Percentiles rank a stretch among this genome's conserved stretches.
Conservation (phyloP, 495 filamentous ascomycete genomes). For the Xylaria flabelliformis region DNA sequence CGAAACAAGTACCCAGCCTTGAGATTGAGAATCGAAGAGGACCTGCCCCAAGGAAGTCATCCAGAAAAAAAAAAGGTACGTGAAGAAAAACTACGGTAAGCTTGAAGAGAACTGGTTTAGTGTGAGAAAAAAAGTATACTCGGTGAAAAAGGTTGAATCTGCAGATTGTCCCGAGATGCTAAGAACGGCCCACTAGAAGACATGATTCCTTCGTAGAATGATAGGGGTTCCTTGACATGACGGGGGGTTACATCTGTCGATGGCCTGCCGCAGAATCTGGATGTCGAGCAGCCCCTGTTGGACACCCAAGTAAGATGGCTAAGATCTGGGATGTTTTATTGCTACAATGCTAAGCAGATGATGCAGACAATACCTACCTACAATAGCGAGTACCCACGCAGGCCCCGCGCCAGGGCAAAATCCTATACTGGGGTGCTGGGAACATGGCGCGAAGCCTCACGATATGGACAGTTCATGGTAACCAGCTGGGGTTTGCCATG, state of each 20-base stretch:
- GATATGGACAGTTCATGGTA: background rate
- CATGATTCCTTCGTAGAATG: background rate
- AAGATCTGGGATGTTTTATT: background rate
- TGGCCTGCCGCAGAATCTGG: conserved; percentile 13
- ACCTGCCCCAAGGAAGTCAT: conserved; percentile 33
- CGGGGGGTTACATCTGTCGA: conserved; percentile 23
- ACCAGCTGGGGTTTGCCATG: background rate
- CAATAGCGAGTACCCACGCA: background rate
- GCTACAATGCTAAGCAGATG: background rate
- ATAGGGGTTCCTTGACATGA: conserved; percentile 13
- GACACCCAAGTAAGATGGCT: background rate
- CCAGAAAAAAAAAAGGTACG: conserved; percentile 37
- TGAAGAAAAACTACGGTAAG: conserved; percentile 14
- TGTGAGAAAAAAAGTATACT: conserved; percentile 4
- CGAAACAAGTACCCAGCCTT: conserved; percentile 30
- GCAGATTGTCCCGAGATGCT: background rate
- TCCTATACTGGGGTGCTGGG: background rate
- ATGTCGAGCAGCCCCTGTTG: conserved; percentile 16
- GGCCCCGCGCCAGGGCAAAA: background rate
- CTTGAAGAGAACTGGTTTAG: background rate
- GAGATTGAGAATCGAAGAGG: conserved; percentile 37
- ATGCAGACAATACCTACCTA: background rate
- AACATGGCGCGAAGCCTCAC: conserved; percentile 3
- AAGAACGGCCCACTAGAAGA: conserved; percentile 9
- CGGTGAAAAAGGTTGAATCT: background rate